These are phyloP conservation scores for Aaosphaeria arxii DNA, from an alignment of 2,329 filamentous ascomycete genomes.

Conservation along the genomic window DNA sequence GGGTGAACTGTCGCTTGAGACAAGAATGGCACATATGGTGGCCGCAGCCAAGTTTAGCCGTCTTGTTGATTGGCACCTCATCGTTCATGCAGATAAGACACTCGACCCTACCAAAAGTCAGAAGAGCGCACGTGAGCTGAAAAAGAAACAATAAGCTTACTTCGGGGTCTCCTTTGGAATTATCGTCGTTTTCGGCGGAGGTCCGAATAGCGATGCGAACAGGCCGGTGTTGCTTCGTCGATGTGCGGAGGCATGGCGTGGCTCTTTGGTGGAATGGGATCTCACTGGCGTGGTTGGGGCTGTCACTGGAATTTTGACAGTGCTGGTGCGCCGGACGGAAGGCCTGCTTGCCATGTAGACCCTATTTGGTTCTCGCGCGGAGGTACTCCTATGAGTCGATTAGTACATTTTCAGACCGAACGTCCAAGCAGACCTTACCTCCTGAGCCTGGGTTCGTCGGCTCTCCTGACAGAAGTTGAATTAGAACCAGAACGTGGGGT, in stretches of 20 bases:
- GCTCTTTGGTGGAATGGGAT: slow-evolving; percentile 20
- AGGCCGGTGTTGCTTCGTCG: slow-evolving; percentile 33
- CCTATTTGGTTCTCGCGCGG: slow-evolving; percentile 28
- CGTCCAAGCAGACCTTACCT: slow-evolving; percentile 13
- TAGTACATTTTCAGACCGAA: slow-evolving; percentile 5
- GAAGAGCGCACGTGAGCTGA: slow-evolving; percentile 10
- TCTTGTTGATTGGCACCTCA: slow-evolving; percentile 60
- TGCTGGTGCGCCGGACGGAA: slow-evolving; percentile 27
- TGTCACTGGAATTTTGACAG: slow-evolving; percentile 20
- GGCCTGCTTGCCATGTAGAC: slow-evolving; percentile 25
- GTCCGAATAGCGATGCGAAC: slow-evolving; percentile 29
- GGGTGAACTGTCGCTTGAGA: slow-evolving; percentile 69
- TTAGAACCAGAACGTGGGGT: slow-evolving; percentile 32
- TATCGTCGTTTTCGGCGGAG: slow-evolving; percentile 17
- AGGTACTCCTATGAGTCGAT: slow-evolving; percentile 21
- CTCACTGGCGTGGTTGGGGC: slow-evolving; percentile 21
- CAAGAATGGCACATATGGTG: slow-evolving; percentile 81
- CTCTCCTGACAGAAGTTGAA: slow-evolving; percentile 25
- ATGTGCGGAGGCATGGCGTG: slow-evolving; percentile 2
- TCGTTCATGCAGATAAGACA: slow-evolving; percentile 71
- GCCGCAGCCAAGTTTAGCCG: slow-evolving; percentile 71
- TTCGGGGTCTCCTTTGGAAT: slow-evolving; percentile 25
- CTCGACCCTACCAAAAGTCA: slow-evolving; percentile 53
- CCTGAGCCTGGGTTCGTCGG: slow-evolving; percentile 27
- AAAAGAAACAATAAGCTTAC: slow-evolving; percentile 3